These are phyloP conservation scores for Aristolochia contorta DNA, from an alignment of 164 flowering plant species.

Conservation along the genomic window DNA sequence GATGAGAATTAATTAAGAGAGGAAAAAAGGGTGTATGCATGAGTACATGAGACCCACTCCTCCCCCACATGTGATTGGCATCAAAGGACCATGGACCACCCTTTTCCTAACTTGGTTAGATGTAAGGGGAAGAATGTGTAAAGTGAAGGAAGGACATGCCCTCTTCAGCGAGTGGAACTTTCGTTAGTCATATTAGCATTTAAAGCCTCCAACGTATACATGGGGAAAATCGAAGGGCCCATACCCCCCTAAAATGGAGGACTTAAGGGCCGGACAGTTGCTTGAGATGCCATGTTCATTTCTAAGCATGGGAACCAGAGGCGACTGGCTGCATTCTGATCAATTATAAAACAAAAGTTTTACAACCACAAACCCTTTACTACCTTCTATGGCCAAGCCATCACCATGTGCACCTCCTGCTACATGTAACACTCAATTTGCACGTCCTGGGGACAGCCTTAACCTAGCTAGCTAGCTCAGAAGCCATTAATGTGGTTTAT, in stretches of 20 bases:
- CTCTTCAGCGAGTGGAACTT: conserved; percentile 4
- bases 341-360: no score
- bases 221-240: conserved; percentile 10
- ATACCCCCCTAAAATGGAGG: conserved; percentile 5
- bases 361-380: no score
- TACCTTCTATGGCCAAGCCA: no score
- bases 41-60: conserved; percentile 7
- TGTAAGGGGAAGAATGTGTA: not conserved
- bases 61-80: conserved; percentile 3
- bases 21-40: conserved; percentile 1
- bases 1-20: conserved; percentile 2
- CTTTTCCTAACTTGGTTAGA: not conserved
- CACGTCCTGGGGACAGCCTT: no score
- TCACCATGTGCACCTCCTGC: no score
- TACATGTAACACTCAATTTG: no score
- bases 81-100: not conserved
- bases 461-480: no score
- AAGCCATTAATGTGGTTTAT: no score
- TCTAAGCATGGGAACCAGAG: not conserved
- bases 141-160: conserved; percentile 5
- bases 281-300: conserved; percentile 10
- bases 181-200: conserved; percentile 9
- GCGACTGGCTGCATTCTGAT: no score
- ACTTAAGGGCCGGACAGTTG: conserved; percentile 3
- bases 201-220: conserved; percentile 11